phyloP scores from a whole-genome alignment of 805 yeast genomes.

The Saturnispora kantuleensis region DNA sequence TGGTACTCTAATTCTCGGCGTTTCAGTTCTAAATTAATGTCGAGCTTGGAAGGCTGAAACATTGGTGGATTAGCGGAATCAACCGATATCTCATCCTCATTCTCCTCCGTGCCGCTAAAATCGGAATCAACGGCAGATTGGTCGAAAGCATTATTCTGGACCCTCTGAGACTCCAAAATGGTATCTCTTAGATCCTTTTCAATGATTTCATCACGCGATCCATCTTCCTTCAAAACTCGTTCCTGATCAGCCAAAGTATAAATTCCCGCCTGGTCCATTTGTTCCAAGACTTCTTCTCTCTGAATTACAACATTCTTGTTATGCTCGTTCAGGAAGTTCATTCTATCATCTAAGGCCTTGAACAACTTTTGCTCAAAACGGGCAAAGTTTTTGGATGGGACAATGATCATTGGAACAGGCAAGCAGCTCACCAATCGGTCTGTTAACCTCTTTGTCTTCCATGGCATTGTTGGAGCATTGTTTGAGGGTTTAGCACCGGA shows the following conservation, averaged over 20 bases:
- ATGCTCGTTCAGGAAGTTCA: constrained; percentile 9
- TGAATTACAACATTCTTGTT: constrained; percentile 9
- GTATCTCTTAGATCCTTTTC: constrained; percentile 10
- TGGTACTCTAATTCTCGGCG: constrained; percentile 20
- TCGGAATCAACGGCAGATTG: not conserved
- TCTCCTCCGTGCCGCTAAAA: not conserved
- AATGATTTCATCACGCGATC: constrained; percentile 11
- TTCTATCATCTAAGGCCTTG: constrained; percentile 23
- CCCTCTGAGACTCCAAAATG: not conserved
- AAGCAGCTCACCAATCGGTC: constrained; percentile 56
- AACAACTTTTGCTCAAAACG: constrained; percentile 39
- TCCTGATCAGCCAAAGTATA: constrained; percentile 21
- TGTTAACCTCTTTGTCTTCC: constrained; percentile 54
- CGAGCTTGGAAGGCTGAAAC: constrained; percentile 4
- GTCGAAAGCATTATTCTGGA: constrained; percentile 3
- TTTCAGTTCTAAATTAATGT: constrained; percentile 15
- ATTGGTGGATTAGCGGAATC: constrained; percentile 13
- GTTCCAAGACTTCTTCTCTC: constrained; percentile 12
- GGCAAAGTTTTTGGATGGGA: constrained; percentile 50
- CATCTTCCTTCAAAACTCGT: constrained; percentile 11
- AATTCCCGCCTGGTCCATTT: constrained; percentile 21
- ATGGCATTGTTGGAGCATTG: constrained; percentile 44
- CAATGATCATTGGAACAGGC: constrained; percentile 58
- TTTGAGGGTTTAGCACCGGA: constrained; percentile 43
- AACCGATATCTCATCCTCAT: constrained; percentile 15